These are phyloP conservation scores for Notholithocarpus densiflorus DNA, from an alignment of 306 rosid genomes.

Conservation along the genomic window DNA sequence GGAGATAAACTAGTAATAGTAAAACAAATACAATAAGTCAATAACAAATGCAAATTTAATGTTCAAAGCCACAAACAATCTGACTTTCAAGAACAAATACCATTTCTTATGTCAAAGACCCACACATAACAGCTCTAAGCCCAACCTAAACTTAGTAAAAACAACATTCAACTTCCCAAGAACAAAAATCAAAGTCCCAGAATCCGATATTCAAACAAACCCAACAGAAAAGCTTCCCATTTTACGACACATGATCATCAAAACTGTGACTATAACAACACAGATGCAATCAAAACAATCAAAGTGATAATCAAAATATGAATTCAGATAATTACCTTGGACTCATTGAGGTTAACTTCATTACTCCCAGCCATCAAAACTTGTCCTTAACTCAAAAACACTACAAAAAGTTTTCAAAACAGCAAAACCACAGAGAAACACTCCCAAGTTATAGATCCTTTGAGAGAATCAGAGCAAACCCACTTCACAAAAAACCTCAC, in stretches of 20 bases:
- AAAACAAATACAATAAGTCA: neutral
- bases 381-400: neutral
- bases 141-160: neutral
- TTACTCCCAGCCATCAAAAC: slow-evolving; percentile 64
- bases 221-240: neutral
- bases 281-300: neutral
- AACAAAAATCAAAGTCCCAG: neutral
- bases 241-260: neutral
- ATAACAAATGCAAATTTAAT: neutral
- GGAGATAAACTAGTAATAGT: neutral
- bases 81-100: neutral
- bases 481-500: slow-evolving; percentile 9
- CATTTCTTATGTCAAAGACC: neutral
- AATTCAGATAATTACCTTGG: slow-evolving; percentile 42
- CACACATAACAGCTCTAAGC: neutral
- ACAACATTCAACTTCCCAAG: neutral
- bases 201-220: neutral
- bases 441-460: slow-evolving; percentile 30
- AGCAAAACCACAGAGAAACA: neutral
- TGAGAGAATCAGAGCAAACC: neutral
- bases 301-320: neutral
- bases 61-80: neutral
- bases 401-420: neutral
- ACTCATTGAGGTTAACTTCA: slow-evolving; percentile 66
- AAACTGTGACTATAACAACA: neutral